Evolutionary conservation across 768 basidiomycete species (phyloP), one percentile per base, ranked within the genome.

Genomic region (Crassisporium funariophilum): DNA sequence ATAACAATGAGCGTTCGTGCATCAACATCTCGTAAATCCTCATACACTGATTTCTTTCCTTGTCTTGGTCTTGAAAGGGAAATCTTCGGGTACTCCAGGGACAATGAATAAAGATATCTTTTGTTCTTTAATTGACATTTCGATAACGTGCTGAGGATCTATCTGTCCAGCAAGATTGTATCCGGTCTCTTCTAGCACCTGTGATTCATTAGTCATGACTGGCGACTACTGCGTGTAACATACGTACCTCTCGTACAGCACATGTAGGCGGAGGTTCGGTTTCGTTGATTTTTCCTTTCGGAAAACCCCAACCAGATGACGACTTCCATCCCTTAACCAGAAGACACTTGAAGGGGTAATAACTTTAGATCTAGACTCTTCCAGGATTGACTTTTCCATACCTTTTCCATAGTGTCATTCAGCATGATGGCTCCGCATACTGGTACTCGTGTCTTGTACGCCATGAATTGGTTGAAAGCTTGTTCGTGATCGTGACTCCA

Each of bases 221-320:
- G 17, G n/a, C 23, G 35, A 9, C 25, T 34, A 20, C 8, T n/a
- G 33, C 25, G 17, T 38, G 24, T n/a, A 17, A 42, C 48, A 6
- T 8, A 60, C 81, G 44, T 52, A 95, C 95, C 74, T 99, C 97
- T 65, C 97, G 84, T 44, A 90, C 77, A 2, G 95, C 97, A 67
- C 97, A 99, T 44, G 77, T 78, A 39, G 79, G 77, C 46, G 85
- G 80, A 6, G 86, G 82, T 64, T 99, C 97, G 49, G 88, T 81
- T 64, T 95, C 86, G 59, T 99, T 99, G 66, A 98, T 98, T 71
- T 99, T 99, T n/a, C 97, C 97, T 64, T 95, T 91, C 5, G 97
- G 97, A 67, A 98, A 99, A n/a, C 92, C 88, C 97, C 97, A 99
- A 5, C 93, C 91, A 2, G 97, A 90, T 15, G 87, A 90, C 25